These are phyloP conservation scores for Exophiala sp. DNA, from an alignment of 2,329 filamentous ascomycete species.

Conservation along the genomic window DNA sequence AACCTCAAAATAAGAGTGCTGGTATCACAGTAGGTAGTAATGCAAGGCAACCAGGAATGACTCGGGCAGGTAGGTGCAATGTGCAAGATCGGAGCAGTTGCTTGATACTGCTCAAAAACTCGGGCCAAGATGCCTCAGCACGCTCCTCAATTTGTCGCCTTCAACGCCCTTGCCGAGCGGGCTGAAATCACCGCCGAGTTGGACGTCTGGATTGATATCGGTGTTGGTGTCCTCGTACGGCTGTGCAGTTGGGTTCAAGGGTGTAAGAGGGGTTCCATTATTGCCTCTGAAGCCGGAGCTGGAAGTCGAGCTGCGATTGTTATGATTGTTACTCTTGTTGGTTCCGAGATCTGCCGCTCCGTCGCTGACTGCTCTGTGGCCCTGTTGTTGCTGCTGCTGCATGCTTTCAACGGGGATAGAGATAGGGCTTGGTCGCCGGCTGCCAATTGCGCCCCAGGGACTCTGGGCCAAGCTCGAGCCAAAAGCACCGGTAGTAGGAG, in stretches of 20 bases:
- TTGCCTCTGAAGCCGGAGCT: not conserved
- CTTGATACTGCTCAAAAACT: constrained; percentile 8
- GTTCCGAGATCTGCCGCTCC: not conserved
- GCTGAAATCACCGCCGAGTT: not conserved
- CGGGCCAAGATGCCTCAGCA: constrained; percentile 13
- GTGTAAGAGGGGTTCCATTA: not conserved
- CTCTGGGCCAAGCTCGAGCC: constrained; percentile 1
- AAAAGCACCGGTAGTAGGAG: constrained; percentile 1
- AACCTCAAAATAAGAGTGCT: too few species aligned
- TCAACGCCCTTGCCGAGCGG: constrained; percentile 1
- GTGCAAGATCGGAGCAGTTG: too few species aligned
- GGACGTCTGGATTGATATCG: not conserved
- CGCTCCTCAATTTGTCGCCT: constrained; percentile 9
- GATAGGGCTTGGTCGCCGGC: constrained; percentile 8
- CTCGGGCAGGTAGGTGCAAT: not conserved
- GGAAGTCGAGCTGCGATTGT: not conserved
- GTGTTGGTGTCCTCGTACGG: not conserved
- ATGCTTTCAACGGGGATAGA: not conserved
- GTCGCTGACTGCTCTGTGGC: not conserved
- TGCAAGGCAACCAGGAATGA: not conserved
- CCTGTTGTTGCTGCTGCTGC: not conserved
- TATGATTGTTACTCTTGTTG: not conserved
- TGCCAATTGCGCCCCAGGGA: constrained; percentile 17
- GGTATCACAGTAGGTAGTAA: too few species aligned
- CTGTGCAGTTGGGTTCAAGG: constrained; percentile 2